Base-by-base conservation (phyloP, 1,139 yeast species). In the Pichia sp. region DNA sequence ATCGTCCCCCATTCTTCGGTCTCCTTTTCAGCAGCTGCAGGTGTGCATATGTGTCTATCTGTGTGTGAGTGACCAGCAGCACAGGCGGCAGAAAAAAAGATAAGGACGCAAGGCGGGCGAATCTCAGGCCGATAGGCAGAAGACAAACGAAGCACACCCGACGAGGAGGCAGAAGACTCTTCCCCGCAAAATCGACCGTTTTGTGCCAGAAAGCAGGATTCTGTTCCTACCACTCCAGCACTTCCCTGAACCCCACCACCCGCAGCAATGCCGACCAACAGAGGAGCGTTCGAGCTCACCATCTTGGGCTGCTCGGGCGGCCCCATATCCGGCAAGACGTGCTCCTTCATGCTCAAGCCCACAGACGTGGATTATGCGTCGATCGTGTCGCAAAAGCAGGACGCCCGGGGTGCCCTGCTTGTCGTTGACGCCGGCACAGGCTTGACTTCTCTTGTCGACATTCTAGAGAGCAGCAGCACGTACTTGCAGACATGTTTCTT, bases 361-460 rank as follows among this genome's bases (percentile, higher is more conserved):
- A 62, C 74, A 1, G 55, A 64, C 3, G 56, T 75, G 1, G 59
- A 76, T 0, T 82, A 74, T 59, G 30, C 22, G 9, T 41, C 45
- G 5, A 42, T 50, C 7, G 26, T 54, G 12, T 18, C 41, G 26
- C 13, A 40, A 1, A 21, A 22, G 10, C 16, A 25, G 3, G 36
- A 30, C 2, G 57, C 64, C 39, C 57, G 58, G 47, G 74, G 76
- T 37, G 70, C 76, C 44, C 61, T 85, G 6, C 55, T 86, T 12
- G 80, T 86, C 48, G 67, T 90, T 9, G 97, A 90, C 66, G 95
- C 89, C 2, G 97, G 97, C 0, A 74, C 85, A 5, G 90, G 96
- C 1, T 61, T 86, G 42, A 71, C 82, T 1, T 78, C 78, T 49
- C 66, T 89, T 8, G 65, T 78, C 1, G 82, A 80, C 44, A 74